These are phyloP conservation scores for Triglochin maritima DNA, from an alignment of 106 monocot genomes.

Conservation along the genomic window DNA sequence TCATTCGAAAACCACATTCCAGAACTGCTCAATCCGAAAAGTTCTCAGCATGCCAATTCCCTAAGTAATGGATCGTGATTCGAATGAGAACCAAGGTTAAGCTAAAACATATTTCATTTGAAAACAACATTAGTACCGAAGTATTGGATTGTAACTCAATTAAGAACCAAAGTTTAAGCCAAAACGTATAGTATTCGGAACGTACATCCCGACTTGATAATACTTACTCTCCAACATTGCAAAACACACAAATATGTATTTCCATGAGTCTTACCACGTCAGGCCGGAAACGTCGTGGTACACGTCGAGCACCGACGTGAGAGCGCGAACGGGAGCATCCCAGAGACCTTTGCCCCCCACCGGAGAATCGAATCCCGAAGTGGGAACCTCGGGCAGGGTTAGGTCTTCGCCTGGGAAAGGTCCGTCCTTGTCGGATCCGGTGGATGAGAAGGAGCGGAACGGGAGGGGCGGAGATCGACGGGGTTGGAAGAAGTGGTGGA, in stretches of 20 bases:
- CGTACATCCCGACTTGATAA: neutral
- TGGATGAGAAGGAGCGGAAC: neutral
- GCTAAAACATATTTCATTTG: neutral
- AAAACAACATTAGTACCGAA: neutral
- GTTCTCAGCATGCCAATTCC: too few relatives aligned
- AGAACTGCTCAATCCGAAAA: neutral
- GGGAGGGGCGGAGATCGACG: neutral
- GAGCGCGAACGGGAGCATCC: slow-evolving; percentile 23
- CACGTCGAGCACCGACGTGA: slow-evolving; percentile 47
- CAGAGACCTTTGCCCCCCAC: slow-evolving; percentile 16
- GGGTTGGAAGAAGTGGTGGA: neutral
- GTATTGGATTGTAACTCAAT: neutral
- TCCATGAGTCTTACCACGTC: slow-evolving; percentile 42
- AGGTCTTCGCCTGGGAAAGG: neutral
- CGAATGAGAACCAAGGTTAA: too few relatives aligned
- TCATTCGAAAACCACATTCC: neutral
- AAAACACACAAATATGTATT: neutral
- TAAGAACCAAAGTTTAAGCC: neutral
- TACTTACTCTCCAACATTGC: neutral
- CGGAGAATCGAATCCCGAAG: slow-evolving; percentile 3
- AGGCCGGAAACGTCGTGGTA: slow-evolving; percentile 57
- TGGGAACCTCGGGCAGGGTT: slow-evolving; percentile 5
- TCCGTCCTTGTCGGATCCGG: neutral
- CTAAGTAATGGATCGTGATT: too few relatives aligned
- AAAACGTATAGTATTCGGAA: neutral